These are phyloP conservation scores for Stylosanthes scabra DNA, from an alignment of 331 rosid genomes.

Conservation along the genomic window DNA sequence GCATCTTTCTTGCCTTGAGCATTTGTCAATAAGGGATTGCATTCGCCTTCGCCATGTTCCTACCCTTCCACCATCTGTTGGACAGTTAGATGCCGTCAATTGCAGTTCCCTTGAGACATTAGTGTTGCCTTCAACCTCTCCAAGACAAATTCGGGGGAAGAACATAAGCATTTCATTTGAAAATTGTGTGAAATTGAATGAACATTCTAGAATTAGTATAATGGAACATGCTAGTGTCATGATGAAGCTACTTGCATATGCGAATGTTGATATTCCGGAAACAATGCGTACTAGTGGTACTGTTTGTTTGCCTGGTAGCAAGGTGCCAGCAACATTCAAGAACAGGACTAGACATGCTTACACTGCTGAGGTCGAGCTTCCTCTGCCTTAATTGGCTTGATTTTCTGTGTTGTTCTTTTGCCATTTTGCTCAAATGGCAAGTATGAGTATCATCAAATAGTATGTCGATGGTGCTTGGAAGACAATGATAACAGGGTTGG, in stretches of 20 bases:
- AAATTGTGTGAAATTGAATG: slow-evolving; percentile 10
- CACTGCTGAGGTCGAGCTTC: not conserved
- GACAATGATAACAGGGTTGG: slow-evolving; percentile 6
- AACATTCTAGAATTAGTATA: not conserved
- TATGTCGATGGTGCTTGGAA: slow-evolving; percentile 20
- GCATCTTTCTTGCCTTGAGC: slow-evolving; percentile 23
- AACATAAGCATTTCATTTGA: slow-evolving; percentile 7
- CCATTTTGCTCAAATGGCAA: not conserved
- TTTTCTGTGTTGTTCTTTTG: slow-evolving; percentile 18
- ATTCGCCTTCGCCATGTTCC: slow-evolving; percentile 16
- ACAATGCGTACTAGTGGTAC: not conserved
- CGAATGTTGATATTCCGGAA: not conserved
- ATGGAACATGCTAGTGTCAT: not conserved
- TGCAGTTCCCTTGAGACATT: slow-evolving; percentile 11
- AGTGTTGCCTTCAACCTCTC: not conserved
- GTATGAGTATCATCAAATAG: slow-evolving; percentile 2
- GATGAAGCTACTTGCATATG: not conserved
- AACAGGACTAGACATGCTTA: not conserved
- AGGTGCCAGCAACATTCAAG: slow-evolving; percentile 7
- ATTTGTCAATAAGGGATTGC: slow-evolving; percentile 5
- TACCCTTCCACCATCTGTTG: slow-evolving; percentile 19
- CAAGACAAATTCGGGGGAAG: not conserved
- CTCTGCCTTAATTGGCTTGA: not conserved
- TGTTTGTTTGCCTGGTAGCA: slow-evolving; percentile 24
- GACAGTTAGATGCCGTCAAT: slow-evolving; percentile 9